Evolutionary conservation across 805 yeast genomes (phyloP).

Genomic region (Saccharomycopsis malanga): DNA sequence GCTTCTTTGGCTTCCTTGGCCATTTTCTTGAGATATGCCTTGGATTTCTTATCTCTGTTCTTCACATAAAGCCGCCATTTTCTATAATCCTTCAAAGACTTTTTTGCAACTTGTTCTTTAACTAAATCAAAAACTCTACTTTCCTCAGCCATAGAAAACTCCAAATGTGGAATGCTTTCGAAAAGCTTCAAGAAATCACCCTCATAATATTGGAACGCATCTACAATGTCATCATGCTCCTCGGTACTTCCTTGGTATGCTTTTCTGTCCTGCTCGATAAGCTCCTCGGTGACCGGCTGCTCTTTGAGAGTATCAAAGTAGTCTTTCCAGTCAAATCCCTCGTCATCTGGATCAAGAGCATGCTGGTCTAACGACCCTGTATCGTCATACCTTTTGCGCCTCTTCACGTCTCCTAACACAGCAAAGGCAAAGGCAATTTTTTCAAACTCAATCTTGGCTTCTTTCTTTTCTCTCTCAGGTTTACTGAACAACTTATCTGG

Average conservation of each 20-base stretch:
- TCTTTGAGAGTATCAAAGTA: slow-evolving; percentile 40
- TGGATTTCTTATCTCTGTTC: slow-evolving; percentile 41
- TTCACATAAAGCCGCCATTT: slow-evolving; percentile 47
- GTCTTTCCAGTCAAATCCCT: slow-evolving; percentile 51
- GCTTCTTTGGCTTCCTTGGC: slow-evolving; percentile 65
- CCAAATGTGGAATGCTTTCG: slow-evolving; percentile 74
- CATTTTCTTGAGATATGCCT: slow-evolving; percentile 41
- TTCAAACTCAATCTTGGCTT: slow-evolving; percentile 45
- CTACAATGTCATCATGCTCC: slow-evolving; percentile 55
- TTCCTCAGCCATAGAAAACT: slow-evolving; percentile 53
- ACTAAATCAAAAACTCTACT: slow-evolving; percentile 50
- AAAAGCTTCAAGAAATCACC: slow-evolving; percentile 69
- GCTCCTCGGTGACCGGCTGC: slow-evolving; percentile 43
- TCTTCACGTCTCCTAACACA: slow-evolving; percentile 51
- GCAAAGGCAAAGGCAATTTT: slow-evolving; percentile 69
- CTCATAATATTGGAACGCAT: slow-evolving; percentile 46
- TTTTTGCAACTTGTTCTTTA: slow-evolving; percentile 35
- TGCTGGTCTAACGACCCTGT: slow-evolving; percentile 53
- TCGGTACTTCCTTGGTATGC: slow-evolving; percentile 58
- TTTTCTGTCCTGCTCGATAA: slow-evolving; percentile 60
- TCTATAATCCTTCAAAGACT: slow-evolving; percentile 30
- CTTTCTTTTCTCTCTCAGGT: slow-evolving; percentile 29
- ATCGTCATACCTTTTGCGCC: slow-evolving; percentile 54
- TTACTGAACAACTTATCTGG: slow-evolving; percentile 57
- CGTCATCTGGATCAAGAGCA: slow-evolving; percentile 25